Conservation (phyloP, 2,329 filamentous ascomycete species). For the Ophiosphaerella herpotricha region DNA sequence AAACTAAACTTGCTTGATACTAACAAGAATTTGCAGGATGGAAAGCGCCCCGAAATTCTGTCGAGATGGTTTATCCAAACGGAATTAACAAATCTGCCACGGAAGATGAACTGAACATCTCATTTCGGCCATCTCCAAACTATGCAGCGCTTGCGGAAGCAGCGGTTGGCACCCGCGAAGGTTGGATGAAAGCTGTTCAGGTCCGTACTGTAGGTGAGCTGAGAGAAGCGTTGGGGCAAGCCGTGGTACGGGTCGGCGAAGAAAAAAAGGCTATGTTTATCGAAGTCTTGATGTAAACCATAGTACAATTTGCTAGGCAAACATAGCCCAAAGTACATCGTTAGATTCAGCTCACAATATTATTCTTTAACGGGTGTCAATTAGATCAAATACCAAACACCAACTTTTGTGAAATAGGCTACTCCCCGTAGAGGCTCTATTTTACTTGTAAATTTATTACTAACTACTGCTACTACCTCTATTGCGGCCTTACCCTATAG, state of each 20-base stretch:
- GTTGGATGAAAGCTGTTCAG: constrained; percentile 11
- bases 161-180: constrained; percentile 45
- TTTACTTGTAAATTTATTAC: too few species aligned
- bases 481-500: too few species aligned
- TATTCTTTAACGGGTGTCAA: too few species aligned
- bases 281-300: constrained; percentile 7
- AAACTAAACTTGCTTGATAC: not conserved
- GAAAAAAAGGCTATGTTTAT: constrained; percentile 9
- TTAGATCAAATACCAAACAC: too few species aligned
- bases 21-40: constrained; percentile 49
- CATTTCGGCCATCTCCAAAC: constrained; percentile 62
- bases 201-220: constrained; percentile 3
- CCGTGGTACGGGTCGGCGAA: not conserved
- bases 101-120: constrained; percentile 68
- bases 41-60: constrained; percentile 64
- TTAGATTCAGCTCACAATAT: too few species aligned
- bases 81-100: constrained; percentile 59
- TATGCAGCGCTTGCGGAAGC: constrained; percentile 66
- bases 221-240: not conserved
- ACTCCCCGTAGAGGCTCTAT: too few species aligned
- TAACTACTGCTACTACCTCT: too few species aligned
- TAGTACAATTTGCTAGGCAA: too few species aligned
- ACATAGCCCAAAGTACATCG: too few species aligned
- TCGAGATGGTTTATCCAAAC: constrained; percentile 63
- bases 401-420: too few species aligned